phyloP scores from a whole-genome alignment of 768 basidiomycete genomes.

The Rhodotorula kratochvilovae region DNA sequence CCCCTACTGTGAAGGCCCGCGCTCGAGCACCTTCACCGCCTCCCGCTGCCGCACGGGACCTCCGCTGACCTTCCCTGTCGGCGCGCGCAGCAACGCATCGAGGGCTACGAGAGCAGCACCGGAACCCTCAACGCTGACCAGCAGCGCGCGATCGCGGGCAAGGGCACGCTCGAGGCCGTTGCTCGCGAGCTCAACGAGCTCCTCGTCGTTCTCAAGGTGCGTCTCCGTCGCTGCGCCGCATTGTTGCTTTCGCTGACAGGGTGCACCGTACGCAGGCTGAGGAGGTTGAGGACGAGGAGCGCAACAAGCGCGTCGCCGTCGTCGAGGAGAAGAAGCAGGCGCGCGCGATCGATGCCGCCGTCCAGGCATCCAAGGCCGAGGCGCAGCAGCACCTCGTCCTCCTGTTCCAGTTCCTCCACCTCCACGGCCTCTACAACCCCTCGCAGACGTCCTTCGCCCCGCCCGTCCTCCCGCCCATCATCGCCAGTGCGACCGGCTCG shows the following conservation, averaged over 20 bases:
- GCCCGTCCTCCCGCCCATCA: conserved; percentile 33
- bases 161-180: conserved; percentile 38
- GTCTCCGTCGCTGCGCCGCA: not conserved
- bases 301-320: conserved; percentile 9
- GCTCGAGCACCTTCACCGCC: not conserved
- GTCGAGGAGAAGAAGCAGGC: conserved; percentile 38
- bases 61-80: not conserved
- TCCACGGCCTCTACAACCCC: conserved; percentile 40
- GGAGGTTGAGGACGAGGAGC: conserved; percentile 40
- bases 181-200: conserved; percentile 43
- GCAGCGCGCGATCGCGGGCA: conserved; percentile 38
- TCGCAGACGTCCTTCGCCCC: conserved; percentile 25
- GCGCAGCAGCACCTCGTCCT: conserved; percentile 34
- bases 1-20: no score
- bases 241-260: not conserved
- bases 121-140: conserved; percentile 44
- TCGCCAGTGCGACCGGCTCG: conserved; percentile 40
- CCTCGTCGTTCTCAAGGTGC: conserved; percentile 41
- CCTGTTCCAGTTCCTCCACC: conserved; percentile 44
- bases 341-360: conserved; percentile 35
- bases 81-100: conserved; percentile 40
- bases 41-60: not conserved
- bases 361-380: conserved; percentile 31
- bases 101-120: conserved; percentile 37
- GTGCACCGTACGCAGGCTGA: conserved; percentile 28